Evolutionary conservation across 306 rosid genomes (phyloP).

Genomic region (Cicer cuneatum): DNA sequence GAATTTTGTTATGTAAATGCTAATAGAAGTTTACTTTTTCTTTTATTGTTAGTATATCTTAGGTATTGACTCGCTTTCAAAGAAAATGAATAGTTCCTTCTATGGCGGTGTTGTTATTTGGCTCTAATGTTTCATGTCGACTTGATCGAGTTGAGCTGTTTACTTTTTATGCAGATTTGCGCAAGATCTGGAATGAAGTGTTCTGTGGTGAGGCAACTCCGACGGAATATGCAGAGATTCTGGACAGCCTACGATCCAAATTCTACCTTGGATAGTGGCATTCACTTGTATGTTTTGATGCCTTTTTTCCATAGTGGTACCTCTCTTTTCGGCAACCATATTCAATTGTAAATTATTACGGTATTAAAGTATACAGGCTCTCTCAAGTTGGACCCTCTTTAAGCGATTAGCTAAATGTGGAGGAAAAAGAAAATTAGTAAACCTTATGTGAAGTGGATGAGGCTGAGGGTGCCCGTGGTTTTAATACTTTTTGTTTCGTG

Average conservation of each 20-base stretch:
- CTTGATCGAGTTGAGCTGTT: conserved; percentile 11
- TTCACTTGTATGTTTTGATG: conserved; percentile 12
- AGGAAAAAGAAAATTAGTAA: background rate
- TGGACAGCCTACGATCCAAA: conserved; percentile 71
- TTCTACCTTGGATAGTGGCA: conserved; percentile 56
- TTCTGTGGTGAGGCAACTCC: conserved; percentile 75
- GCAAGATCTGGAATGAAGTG: conserved; percentile 80
- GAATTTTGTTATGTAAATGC: conserved; percentile 8
- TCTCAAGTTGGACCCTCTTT: conserved; percentile 13
- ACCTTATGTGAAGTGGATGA: background rate
- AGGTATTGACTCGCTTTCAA: background rate
- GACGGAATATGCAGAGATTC: conserved; percentile 68
- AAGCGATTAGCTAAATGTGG: conserved; percentile 3
- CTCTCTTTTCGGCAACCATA: conserved; percentile 4
- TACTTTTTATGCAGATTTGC: conserved; percentile 60
- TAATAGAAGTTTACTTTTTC: conserved; percentile 4
- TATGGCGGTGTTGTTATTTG: conserved; percentile 22
- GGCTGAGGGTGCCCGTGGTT: background rate
- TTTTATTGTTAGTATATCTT: conserved; percentile 8
- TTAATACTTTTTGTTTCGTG: background rate
- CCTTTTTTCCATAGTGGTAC: background rate
- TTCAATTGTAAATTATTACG: conserved; percentile 41
- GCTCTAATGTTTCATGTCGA: background rate
- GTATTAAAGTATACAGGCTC: conserved; percentile 32
- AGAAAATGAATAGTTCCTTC: background rate